phyloP scores from a whole-genome alignment of 2,329 filamentous ascomycete species.

The Cladosporium sp. region DNA sequence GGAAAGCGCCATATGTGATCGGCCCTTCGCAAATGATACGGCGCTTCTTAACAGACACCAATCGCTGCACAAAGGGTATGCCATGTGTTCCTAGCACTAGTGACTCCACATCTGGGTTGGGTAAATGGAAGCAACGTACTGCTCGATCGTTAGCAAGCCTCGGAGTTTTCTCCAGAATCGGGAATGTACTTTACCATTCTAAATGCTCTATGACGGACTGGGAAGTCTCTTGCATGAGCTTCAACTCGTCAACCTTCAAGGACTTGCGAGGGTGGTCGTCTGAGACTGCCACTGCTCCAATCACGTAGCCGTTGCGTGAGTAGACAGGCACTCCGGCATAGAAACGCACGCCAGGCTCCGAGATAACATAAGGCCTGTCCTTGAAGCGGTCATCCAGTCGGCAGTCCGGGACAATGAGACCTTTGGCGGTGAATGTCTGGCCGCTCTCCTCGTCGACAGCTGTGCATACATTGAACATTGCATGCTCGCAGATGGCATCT shows the following conservation, averaged over 20 bases:
- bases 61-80: too few species aligned
- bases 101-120: too few species aligned
- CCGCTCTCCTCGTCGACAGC: constrained; percentile 20
- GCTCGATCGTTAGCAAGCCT: background rate
- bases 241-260: constrained; percentile 20
- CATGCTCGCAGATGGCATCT: constrained; percentile 15
- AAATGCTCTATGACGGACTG: constrained; percentile 32
- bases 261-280: constrained; percentile 24
- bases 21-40: too few species aligned
- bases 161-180: constrained; percentile 14
- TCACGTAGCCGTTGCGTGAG: constrained; percentile 30
- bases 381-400: constrained; percentile 32
- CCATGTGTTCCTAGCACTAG: too few species aligned
- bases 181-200: constrained; percentile 1
- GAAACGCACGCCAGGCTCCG: constrained; percentile 28
- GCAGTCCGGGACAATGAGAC: constrained; percentile 26
- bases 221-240: constrained; percentile 30
- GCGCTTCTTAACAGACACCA: too few species aligned
- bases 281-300: constrained; percentile 31
- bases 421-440: constrained; percentile 14
- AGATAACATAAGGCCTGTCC: constrained; percentile 27
- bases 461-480: constrained; percentile 4
- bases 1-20: too few species aligned
- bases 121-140: too few species aligned
- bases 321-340: constrained; percentile 33